Evolutionary conservation across 148 eudicot genomes (phyloP), one percentile per base, ranked within the genome.

Genomic region (Rhododendron ovatum): DNA sequence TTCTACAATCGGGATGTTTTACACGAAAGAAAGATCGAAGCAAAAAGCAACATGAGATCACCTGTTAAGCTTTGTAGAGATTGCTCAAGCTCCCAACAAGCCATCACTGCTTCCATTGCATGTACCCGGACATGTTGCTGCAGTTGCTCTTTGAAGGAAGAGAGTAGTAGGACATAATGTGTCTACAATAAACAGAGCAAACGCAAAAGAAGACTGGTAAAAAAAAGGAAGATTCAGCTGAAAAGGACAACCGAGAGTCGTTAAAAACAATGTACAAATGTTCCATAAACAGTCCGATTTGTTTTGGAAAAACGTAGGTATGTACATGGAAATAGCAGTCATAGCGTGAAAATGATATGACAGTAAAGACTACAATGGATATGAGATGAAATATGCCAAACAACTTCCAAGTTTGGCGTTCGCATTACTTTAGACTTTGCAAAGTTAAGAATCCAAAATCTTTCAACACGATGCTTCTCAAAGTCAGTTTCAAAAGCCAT

Each of bases 81-180:
- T 85, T 96, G 99, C 88, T 96, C 99, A 28, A 96, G 93, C 91
- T 96, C 99, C 98, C 99, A 95, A 89, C 99, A 96, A 51, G 98
- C 99, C 99, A 95, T 96, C 86, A 96, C 99, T 76, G 99, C 98
- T 92, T 96, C 98, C 98, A 96, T 95, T 81, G 99, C 99, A 89
- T 96, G 99, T 59, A 96, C 98, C 11, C 99, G 98, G 37, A 96
- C 99, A 79, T 96, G 99, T 85, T 96, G 99, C 84, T 96, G 99
- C 57, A 96, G 86, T 90, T 95, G 98, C 87, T 96, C 99, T 90
- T 95, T 96, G 50, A 96, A 96, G 51, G 99, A 94, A 71, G 93
- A 96, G 30, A 96, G 94, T 88, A 96, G 71, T 80, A 96, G 92
- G 71, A 95, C 96, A 90, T 96, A 96, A 90, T 96, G 97, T 50